Percentiles rank a stretch among this genome's conserved stretches.
These are phyloP conservation scores for Trametopsis cervina DNA, from an alignment of 768 basidiomycete genomes.

Conservation along the genomic window DNA sequence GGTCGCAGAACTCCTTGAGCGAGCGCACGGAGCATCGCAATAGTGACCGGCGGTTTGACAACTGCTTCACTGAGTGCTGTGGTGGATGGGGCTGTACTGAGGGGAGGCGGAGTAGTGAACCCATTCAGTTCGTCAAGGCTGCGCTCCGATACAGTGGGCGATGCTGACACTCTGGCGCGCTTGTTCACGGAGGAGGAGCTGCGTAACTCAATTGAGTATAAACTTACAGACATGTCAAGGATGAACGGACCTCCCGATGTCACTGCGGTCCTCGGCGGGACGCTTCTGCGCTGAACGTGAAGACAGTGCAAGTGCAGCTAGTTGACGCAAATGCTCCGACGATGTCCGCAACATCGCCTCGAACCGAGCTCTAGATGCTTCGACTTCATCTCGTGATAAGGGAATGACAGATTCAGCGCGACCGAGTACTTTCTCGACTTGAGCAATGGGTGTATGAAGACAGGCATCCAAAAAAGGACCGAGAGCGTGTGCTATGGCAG, in stretches of 20 bases:
- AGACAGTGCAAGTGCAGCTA: constrained; percentile 6
- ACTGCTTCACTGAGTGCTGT: constrained; percentile 32
- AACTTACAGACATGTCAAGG: too few relatives aligned
- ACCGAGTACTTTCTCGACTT: constrained; percentile 12
- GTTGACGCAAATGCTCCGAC: constrained; percentile 12
- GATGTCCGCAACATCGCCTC: constrained; percentile 10
- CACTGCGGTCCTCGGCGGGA: constrained; percentile 13
- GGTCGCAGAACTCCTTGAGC: constrained; percentile 36
- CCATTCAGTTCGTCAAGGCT: constrained; percentile 11
- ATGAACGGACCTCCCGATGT: constrained; percentile 15
- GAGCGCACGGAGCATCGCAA: constrained; percentile 59
- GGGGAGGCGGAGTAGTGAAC: constrained; percentile 33
- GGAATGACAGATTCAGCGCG: constrained; percentile 1
- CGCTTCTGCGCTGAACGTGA: constrained; percentile 14
- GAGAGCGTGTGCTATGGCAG: constrained; percentile 14
- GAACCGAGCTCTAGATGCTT: constrained; percentile 7
- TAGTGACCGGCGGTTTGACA: constrained; percentile 40
- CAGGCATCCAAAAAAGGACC: constrained; percentile 15
- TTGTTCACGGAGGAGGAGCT: constrained; percentile 10
- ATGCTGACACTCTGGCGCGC: constrained; percentile 25
- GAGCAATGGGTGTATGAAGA: constrained; percentile 6
- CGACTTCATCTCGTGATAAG: constrained; percentile 8
- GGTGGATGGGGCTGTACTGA: constrained; percentile 30
- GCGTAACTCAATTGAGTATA: background rate
- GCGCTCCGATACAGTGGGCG: constrained; percentile 26